These are phyloP conservation scores for Rosellinia necatrix DNA, from an alignment of 2,329 filamentous ascomycete genomes.

Conservation along the genomic window DNA sequence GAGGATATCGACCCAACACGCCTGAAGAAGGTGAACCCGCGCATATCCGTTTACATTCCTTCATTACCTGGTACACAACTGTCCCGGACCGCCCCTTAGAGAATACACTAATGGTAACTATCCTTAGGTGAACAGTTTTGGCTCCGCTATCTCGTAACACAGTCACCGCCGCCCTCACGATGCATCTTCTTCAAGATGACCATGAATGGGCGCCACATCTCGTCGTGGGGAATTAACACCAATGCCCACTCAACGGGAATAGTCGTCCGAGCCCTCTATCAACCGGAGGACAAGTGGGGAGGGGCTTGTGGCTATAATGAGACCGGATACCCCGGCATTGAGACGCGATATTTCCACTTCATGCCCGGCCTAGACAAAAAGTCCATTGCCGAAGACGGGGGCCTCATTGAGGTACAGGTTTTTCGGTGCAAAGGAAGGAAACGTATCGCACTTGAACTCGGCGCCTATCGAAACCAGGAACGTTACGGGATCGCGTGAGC, in stretches of 20 bases:
- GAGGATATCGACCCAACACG: slow-evolving; percentile 37
- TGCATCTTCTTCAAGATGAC: slow-evolving; percentile 60
- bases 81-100: background rate
- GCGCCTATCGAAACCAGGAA: slow-evolving; percentile 52
- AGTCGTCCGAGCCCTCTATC: slow-evolving; percentile 54
- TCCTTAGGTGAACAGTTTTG: slow-evolving; percentile 56
- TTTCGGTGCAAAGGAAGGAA: slow-evolving; percentile 57
- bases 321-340: slow-evolving; percentile 47
- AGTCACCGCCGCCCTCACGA: slow-evolving; percentile 40
- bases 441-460: slow-evolving; percentile 48
- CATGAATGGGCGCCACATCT: slow-evolving; percentile 58
- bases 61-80: slow-evolving; percentile 53
- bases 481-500: slow-evolving; percentile 59
- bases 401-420: slow-evolving; percentile 58
- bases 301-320: slow-evolving; percentile 44
- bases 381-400: slow-evolving; percentile 56
- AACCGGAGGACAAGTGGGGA: slow-evolving; percentile 50
- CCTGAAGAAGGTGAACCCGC: slow-evolving; percentile 46
- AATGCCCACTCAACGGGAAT: slow-evolving; percentile 43
- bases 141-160: slow-evolving; percentile 53
- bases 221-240: slow-evolving; percentile 57
- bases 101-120: background rate
- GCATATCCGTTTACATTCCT: slow-evolving; percentile 60
- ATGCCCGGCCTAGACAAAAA: slow-evolving; percentile 43
- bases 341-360: slow-evolving; percentile 58